phyloP scores from a whole-genome alignment of 306 rosid species.

The Lathyrus aphaca region DNA sequence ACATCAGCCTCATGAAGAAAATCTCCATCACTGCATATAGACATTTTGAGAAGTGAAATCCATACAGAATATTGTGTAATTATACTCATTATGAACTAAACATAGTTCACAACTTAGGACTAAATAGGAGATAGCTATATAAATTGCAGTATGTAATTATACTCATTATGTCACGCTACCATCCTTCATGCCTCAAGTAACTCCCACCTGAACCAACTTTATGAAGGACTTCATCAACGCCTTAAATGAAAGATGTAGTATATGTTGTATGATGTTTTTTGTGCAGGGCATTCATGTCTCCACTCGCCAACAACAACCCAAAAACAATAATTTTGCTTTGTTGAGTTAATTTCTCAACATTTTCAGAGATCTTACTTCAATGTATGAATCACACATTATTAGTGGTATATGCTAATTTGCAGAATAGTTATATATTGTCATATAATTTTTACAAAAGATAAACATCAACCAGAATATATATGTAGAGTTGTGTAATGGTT shows the following conservation, averaged over 20 bases:
- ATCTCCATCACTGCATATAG: too few relatives aligned
- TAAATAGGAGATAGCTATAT: neutral
- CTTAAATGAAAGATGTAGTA: conserved; percentile 15
- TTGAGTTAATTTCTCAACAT: conserved; percentile 29
- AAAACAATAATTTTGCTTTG: conserved; percentile 1
- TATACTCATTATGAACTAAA: too few relatives aligned
- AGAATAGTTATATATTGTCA: conserved; percentile 1
- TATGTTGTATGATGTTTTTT: conserved; percentile 11
- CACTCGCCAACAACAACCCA: neutral
- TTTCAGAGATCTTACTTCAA: conserved; percentile 9
- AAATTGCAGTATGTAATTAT: neutral
- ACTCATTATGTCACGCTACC: conserved; percentile 31
- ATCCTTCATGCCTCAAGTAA: conserved; percentile 16
- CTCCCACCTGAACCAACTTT: conserved; percentile 23
- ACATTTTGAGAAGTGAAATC: too few relatives aligned
- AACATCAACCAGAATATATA: neutral
- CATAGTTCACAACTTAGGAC: neutral
- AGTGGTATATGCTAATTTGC: neutral
- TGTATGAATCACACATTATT: neutral
- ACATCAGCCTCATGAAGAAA: too few relatives aligned
- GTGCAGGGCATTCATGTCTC: conserved; percentile 15
- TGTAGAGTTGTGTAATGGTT: neutral
- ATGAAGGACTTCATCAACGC: conserved; percentile 4
- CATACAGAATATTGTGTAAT: conserved; percentile 9
- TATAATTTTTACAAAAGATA: conserved; percentile 12